Evolutionary conservation across 352 stramenopile species (phyloP).

Genomic region (Pythium oligandrum): DNA sequence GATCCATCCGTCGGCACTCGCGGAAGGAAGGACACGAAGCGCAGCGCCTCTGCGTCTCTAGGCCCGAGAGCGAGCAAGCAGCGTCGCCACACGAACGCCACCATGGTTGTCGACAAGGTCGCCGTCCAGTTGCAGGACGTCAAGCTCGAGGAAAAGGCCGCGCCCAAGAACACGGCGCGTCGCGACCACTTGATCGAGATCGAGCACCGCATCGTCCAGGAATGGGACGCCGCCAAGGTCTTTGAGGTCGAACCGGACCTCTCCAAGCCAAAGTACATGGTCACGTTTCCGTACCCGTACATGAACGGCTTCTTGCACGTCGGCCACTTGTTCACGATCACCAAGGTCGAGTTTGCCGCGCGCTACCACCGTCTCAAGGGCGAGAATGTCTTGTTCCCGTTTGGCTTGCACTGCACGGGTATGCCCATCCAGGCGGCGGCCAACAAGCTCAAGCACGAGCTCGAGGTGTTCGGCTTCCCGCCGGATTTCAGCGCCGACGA

Average conservation of each 20-base stretch:
- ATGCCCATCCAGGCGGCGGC: constrained; percentile 99
- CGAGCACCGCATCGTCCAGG: constrained; percentile 87
- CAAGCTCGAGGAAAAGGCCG: constrained; percentile 52
- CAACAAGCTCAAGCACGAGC: constrained; percentile 99
- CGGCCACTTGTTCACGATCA: constrained; percentile 96
- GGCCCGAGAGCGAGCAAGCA: no score
- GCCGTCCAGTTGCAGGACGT: constrained; percentile 78
- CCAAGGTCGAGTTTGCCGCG: constrained; percentile 95
- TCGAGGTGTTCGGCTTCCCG: constrained; percentile 91
- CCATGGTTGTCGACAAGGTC: constrained; percentile 51
- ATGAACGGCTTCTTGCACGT: constrained; percentile 99
- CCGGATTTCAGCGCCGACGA: constrained; percentile 90
- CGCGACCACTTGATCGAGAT: constrained; percentile 90
- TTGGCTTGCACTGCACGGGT: constrained; percentile 99
- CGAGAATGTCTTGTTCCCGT: constrained; percentile 99
- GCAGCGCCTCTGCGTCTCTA: no score
- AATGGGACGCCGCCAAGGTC: constrained; percentile 86
- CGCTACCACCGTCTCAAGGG: constrained; percentile 96
- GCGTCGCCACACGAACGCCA: no score
- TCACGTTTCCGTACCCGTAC: constrained; percentile 99
- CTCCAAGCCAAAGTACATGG: constrained; percentile 95
- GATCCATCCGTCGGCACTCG: no score
- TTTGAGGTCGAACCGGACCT: constrained; percentile 87
- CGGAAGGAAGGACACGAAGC: no score
- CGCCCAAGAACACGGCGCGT: constrained; percentile 76